A percentile compares a stretch with the other conserved stretches of the same genome.
Conservation (phyloP, 805 yeast species). For the Teunomyces tritomae region DNA sequence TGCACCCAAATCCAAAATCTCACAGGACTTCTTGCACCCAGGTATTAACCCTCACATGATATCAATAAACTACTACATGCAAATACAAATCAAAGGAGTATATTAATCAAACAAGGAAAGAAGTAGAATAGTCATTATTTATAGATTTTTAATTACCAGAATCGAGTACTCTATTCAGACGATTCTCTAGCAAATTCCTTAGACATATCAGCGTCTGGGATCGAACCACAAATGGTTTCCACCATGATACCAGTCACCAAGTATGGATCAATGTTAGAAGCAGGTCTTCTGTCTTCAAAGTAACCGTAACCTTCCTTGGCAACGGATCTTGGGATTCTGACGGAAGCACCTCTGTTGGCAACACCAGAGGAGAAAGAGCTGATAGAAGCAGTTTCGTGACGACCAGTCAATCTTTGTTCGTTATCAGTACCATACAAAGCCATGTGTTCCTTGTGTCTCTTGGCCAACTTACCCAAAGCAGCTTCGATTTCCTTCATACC, state of each 20-base stretch:
- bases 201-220: conserved; percentile 92
- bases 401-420: conserved; percentile 93
- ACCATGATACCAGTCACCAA: conserved; percentile 97
- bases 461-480: conserved; percentile 89
- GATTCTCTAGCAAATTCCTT: conserved; percentile 82
- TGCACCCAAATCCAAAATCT: background rate
- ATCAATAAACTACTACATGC: too few relatives aligned
- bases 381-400: conserved; percentile 97
- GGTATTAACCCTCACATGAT: too few relatives aligned
- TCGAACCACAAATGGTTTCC: conserved; percentile 93
- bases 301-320: conserved; percentile 97
- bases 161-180: conserved; percentile 19
- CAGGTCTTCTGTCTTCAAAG: conserved; percentile 99
- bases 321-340: conserved; percentile 98
- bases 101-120: background rate
- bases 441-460: conserved; percentile 96
- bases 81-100: background rate
- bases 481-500: conserved; percentile 93
- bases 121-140: conserved; percentile 3
- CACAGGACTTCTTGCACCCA: too few relatives aligned
- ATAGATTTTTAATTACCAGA: conserved; percentile 3
- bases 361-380: conserved; percentile 92
- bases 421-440: conserved; percentile 93
- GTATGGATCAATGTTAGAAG: conserved; percentile 98
- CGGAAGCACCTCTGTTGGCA: conserved; percentile 99